These are phyloP conservation scores for Filosporella fistucella DNA, from an alignment of 495 filamentous ascomycete species.

Conservation along the genomic window DNA sequence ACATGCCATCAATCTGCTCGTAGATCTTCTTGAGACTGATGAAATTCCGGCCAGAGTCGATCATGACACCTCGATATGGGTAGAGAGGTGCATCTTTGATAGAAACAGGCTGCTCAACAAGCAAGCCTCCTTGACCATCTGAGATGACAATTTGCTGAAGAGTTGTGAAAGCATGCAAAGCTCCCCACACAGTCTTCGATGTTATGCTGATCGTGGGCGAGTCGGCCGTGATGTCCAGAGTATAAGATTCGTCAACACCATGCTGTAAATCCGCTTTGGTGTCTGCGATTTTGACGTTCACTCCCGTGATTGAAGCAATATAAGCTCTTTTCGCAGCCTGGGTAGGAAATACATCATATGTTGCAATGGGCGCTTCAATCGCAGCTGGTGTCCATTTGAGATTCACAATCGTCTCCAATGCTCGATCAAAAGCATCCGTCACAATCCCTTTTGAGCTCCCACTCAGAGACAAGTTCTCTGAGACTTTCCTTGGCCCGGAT, in stretches of 20 bases:
- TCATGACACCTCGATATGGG: conserved; percentile 45
- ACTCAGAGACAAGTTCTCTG: conserved; percentile 26
- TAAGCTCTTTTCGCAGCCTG: conserved; percentile 20
- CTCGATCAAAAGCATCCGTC: conserved; percentile 40
- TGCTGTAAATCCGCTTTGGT: conserved; percentile 40
- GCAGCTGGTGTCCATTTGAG: conserved; percentile 51
- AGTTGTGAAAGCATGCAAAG: conserved; percentile 57
- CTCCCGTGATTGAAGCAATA: conserved; percentile 16
- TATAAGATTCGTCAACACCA: conserved; percentile 55
- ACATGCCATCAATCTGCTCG: conserved; percentile 48
- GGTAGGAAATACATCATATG: conserved; percentile 43
- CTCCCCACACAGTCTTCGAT: conserved; percentile 46
- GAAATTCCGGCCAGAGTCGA: conserved; percentile 47
- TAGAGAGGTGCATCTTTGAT: conserved; percentile 45
- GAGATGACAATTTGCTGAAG: conserved; percentile 49
- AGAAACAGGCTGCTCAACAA: conserved; percentile 44
- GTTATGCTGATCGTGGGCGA: conserved; percentile 37
- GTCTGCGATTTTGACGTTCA: conserved; percentile 38
- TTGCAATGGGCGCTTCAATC: conserved; percentile 41
- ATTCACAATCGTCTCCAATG: conserved; percentile 37
- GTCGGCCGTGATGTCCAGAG: conserved; percentile 36
- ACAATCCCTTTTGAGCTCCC: conserved; percentile 26
- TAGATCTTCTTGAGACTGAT: conserved; percentile 41
- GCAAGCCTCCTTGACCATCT: conserved; percentile 34
- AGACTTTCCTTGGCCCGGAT: conserved; percentile 39